Evolutionary conservation across 345 rosid species (phyloP).

Genomic region (Tarenaya hassleriana): DNA sequence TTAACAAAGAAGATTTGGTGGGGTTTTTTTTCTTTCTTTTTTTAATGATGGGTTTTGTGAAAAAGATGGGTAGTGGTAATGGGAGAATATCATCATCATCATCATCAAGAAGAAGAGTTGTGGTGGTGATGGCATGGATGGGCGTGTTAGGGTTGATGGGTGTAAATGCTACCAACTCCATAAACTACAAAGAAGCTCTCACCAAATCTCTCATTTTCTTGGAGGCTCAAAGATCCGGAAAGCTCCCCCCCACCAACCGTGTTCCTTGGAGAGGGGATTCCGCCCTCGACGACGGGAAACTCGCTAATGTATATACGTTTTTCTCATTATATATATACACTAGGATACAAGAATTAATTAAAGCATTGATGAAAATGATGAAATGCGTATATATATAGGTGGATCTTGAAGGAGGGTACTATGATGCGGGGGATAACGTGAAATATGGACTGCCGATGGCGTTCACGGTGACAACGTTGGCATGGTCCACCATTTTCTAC

Average conservation of each 20-base stretch:
- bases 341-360: no score
- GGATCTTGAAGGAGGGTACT: slow-evolving; percentile 80
- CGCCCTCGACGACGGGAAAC: slow-evolving; percentile 72
- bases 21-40: slow-evolving; percentile 1
- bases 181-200: slow-evolving; percentile 66
- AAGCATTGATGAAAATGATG: no score
- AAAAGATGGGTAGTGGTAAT: slow-evolving; percentile 21
- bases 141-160: slow-evolving; percentile 32
- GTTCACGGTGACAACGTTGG: slow-evolving; percentile 68
- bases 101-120: slow-evolving; percentile 12
- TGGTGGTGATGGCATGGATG: slow-evolving; percentile 30
- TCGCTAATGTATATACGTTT: slow-evolving; percentile 51
- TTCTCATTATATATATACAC: no score
- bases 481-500: slow-evolving; percentile 64
- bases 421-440: slow-evolving; percentile 90
- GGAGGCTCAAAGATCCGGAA: slow-evolving; percentile 91
- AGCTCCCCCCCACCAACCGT: slow-evolving; percentile 59
- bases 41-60: neutral
- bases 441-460: slow-evolving; percentile 92
- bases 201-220: slow-evolving; percentile 68
- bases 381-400: slow-evolving; percentile 29
- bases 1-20: slow-evolving; percentile 13
- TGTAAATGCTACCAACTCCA: slow-evolving; percentile 30
- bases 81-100: slow-evolving; percentile 10
- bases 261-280: slow-evolving; percentile 88